These are phyloP conservation scores for Helminthosporium solani DNA, from an alignment of 2,329 filamentous ascomycete species.

Conservation along the genomic window DNA sequence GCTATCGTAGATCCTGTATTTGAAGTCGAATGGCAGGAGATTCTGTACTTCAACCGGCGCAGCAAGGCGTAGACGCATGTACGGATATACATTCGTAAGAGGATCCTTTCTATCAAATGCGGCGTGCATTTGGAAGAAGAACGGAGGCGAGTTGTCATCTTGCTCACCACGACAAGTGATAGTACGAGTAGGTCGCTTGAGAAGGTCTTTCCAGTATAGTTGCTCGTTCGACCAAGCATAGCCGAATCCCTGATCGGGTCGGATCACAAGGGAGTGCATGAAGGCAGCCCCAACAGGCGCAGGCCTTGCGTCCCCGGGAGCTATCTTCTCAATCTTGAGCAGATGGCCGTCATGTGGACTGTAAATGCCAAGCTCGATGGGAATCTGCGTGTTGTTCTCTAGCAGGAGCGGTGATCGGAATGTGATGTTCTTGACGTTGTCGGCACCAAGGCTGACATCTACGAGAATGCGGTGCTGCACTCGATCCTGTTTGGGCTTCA, in stretches of 20 bases:
- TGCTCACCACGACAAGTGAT: slow-evolving; percentile 86
- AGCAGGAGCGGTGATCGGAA: slow-evolving; percentile 87
- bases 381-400: slow-evolving; percentile 96
- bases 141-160: slow-evolving; percentile 73
- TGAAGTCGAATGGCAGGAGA: slow-evolving; percentile 94
- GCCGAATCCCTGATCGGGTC: slow-evolving; percentile 93
- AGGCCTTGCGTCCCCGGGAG: slow-evolving; percentile 84
- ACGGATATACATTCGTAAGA: slow-evolving; percentile 80
- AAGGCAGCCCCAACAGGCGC: slow-evolving; percentile 90
- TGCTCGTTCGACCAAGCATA: slow-evolving; percentile 92
- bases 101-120: slow-evolving; percentile 82
- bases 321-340: slow-evolving; percentile 96
- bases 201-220: slow-evolving; percentile 88
- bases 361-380: slow-evolving; percentile 88
- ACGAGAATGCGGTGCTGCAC: slow-evolving; percentile 88
- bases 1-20: slow-evolving; percentile 98
- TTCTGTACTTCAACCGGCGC: slow-evolving; percentile 95
- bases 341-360: slow-evolving; percentile 84
- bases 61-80: slow-evolving; percentile 89
- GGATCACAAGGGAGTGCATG: slow-evolving; percentile 81
- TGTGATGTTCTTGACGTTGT: slow-evolving; percentile 98
- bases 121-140: slow-evolving; percentile 95
- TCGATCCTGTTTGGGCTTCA: slow-evolving; percentile 82
- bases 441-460: slow-evolving; percentile 83
- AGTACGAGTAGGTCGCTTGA: slow-evolving; percentile 81